Evolutionary conservation across 768 basidiomycete species (phyloP), one percentile per base, ranked within the genome.

Genomic region (Mycena alexandri): DNA sequence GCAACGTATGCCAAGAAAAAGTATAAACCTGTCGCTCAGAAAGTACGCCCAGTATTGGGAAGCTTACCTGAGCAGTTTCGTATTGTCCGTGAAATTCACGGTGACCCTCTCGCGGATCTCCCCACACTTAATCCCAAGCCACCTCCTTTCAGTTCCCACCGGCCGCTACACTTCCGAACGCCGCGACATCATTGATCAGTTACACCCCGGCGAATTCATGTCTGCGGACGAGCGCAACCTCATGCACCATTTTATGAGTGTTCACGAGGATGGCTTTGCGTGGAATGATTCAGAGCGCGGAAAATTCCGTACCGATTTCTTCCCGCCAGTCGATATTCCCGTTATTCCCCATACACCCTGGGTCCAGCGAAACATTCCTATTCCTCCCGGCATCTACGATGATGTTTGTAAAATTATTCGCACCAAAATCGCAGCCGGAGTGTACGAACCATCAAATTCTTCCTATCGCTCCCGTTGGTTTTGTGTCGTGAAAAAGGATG

Each of bases 1-100:
- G 44, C 41, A n/a, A 29, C 53, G 2, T 65, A 43, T 19, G 57
- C 64, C 7, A 68, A 65, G 29, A 71, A 68, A 55, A 76, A 72
- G 50, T 76, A 76, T 53, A 76, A 76, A 41, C 69, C 65, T 0
- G 75, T 76, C 8, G 71, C 70, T 2, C 53, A 66, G 21, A 61
- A 72, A n/a, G 50, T 74, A 17, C 52, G 62, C 9, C 75, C 76
- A 0, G 61, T 74, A 0, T 52, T 65, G 10, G 70, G 64, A 0
- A 44, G 17, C 4, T 43, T 75, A 16, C 76, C 76, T 5, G 60
- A 70, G 9, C 17, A 73, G 17, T 74, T 71, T 29, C 65, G 69
- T 4, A 71, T 75, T 6, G 54, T 54, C 7, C 70, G 72, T 5
- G 25, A 46, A 44, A 65, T 59, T 46, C 14, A 63, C 16, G 73